A percentile compares a stretch with the other conserved stretches of the same genome.
Conservation (phyloP, 441 rosid species). For the Pelargonium citronellum region DNA sequence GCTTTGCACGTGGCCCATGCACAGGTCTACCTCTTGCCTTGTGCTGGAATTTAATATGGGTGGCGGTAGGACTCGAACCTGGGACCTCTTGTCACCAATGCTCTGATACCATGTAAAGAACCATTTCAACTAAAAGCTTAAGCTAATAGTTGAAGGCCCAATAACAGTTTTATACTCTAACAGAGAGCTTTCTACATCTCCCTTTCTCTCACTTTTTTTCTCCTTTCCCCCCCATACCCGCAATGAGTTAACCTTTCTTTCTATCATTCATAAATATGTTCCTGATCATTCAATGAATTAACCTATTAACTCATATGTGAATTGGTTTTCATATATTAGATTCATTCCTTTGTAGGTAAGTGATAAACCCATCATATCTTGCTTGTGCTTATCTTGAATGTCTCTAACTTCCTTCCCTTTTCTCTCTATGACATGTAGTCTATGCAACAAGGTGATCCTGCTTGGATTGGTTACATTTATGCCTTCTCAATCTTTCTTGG, state of each 20-base stretch:
- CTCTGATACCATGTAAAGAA: too few species aligned
- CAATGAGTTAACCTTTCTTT: too few species aligned
- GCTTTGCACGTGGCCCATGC: too few species aligned
- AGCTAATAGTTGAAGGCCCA: too few species aligned
- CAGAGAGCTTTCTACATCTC: neutral
- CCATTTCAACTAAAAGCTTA: too few species aligned
- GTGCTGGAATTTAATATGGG: too few species aligned
- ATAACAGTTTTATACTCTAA: too few species aligned
- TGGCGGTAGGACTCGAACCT: too few species aligned
- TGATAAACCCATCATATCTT: neutral
- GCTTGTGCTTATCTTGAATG: neutral
- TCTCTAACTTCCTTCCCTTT: constrained; percentile 13
- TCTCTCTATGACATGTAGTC: constrained; percentile 57
- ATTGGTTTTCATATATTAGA: neutral
- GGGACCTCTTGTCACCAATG: too few species aligned
- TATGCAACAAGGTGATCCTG: constrained; percentile 93
- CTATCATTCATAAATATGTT: too few species aligned
- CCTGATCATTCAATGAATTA: neutral
- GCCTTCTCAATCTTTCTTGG: constrained; percentile 86
- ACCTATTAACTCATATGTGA: neutral
- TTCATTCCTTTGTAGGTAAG: neutral
- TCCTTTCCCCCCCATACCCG: too few species aligned
- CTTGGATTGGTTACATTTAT: constrained; percentile 90
- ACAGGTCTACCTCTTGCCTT: too few species aligned
- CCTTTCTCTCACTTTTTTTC: neutral